Conservation (phyloP, 352 stramenopile species). For the Pythium volutum region DNA sequence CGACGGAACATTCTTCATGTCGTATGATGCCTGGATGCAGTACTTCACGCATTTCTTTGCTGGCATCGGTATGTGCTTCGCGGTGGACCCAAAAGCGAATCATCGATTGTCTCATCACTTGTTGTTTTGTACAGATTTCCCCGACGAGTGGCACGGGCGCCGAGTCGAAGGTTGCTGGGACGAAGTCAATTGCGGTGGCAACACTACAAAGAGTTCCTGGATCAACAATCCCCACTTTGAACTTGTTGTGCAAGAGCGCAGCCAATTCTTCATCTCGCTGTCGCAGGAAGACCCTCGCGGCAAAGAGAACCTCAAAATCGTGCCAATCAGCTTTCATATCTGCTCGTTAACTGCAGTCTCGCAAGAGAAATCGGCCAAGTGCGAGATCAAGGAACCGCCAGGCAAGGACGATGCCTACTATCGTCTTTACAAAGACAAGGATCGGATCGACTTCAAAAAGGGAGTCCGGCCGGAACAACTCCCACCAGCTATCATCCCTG, state of each 20-base stretch:
- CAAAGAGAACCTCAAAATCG: constrained; percentile 64
- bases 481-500: constrained; percentile 73
- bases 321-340: constrained; percentile 80
- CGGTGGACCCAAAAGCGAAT: not conserved
- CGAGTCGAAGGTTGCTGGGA: constrained; percentile 77
- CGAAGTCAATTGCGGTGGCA: constrained; percentile 71
- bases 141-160: constrained; percentile 81
- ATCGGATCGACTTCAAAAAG: constrained; percentile 55
- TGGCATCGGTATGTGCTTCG: constrained; percentile 58
- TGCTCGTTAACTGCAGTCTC: constrained; percentile 44
- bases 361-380: constrained; percentile 32
- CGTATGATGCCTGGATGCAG: constrained; percentile 81
- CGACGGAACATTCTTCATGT: constrained; percentile 93
- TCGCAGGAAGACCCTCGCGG: constrained; percentile 81
- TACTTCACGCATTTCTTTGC: constrained; percentile 92
- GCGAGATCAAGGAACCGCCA: constrained; percentile 60
- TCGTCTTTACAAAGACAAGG: constrained; percentile 64
- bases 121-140: constrained; percentile 60
- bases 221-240: constrained; percentile 86
- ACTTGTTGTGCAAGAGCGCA: constrained; percentile 56
- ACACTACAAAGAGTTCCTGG: constrained; percentile 83
- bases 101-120: not conserved
- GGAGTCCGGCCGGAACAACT: constrained; percentile 45
- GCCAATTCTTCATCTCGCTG: constrained; percentile 68
- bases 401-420: constrained; percentile 68